Conservation (phyloP, 2,329 filamentous ascomycete genomes). For the Colletotrichum nymphaeae region DNA sequence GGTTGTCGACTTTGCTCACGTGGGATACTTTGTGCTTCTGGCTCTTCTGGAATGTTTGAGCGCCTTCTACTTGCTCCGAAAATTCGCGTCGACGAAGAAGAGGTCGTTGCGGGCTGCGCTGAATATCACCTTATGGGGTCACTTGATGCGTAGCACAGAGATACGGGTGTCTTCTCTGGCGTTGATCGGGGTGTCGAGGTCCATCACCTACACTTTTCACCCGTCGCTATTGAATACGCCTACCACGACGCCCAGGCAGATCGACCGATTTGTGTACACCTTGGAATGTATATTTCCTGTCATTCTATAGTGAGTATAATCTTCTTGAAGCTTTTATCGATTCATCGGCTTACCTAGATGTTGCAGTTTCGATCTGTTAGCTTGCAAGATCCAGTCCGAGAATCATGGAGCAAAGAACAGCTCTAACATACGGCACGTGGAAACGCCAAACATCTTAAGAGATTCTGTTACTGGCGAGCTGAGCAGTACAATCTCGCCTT, state of each 20-base stretch:
- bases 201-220: neutral
- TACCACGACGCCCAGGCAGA: neutral
- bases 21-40: neutral
- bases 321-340: too few species aligned
- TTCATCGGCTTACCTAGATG: neutral
- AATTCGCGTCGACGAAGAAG: neutral
- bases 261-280: neutral
- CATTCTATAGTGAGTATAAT: neutral
- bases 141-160: neutral
- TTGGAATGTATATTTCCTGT: neutral
- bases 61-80: neutral
- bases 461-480: neutral
- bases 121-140: neutral
- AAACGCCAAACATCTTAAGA: neutral
- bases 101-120: neutral
- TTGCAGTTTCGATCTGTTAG: neutral
- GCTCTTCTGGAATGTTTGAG: neutral
- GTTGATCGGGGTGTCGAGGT: neutral
- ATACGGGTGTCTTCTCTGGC: neutral
- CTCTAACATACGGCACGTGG: neutral
- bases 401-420: neutral
- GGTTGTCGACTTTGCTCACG: neutral
- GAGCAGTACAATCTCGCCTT: neutral
- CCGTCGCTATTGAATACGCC: neutral
- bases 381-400: neutral